phyloP scores from a whole-genome alignment of 192 early-diverging fungal species.

The Coemansia sp. region DNA sequence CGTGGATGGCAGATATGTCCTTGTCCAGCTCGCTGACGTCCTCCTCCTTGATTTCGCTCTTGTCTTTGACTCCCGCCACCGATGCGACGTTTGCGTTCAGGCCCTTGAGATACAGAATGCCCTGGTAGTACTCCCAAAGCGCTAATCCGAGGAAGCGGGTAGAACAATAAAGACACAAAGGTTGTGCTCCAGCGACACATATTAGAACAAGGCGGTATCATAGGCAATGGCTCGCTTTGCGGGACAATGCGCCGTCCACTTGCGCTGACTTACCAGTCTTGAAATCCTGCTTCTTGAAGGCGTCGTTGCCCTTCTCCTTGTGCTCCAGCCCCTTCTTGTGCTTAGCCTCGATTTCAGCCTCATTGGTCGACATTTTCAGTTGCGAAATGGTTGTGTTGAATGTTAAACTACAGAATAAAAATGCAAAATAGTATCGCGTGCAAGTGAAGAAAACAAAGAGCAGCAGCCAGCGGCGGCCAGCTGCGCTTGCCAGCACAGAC shows the following conservation, averaged over 20 bases:
- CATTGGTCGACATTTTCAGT: slow-evolving; percentile 3
- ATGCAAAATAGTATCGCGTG: too few relatives aligned
- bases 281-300: slow-evolving; percentile 30
- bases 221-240: too few relatives aligned
- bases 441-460: too few relatives aligned
- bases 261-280: slow-evolving; percentile 15
- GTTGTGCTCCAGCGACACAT: too few relatives aligned
- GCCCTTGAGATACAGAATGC: slow-evolving; percentile 37
- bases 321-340: slow-evolving; percentile 20
- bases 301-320: slow-evolving; percentile 29
- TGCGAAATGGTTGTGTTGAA: too few relatives aligned
- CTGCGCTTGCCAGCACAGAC: too few relatives aligned
- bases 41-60: slow-evolving; percentile 21
- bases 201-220: too few relatives aligned
- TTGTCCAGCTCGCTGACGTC: slow-evolving; percentile 37
- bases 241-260: too few relatives aligned
- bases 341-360: slow-evolving; percentile 17
- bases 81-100: slow-evolving; percentile 25
- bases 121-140: slow-evolving; percentile 33
- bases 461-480: too few relatives aligned
- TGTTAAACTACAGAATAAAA: too few relatives aligned
- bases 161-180: too few relatives aligned
- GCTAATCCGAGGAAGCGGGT: too few relatives aligned
- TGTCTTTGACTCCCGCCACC: slow-evolving; percentile 11
- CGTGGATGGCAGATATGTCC: slow-evolving; percentile 28